Evolutionary conservation across 2,329 filamentous ascomycete genomes (phyloP).

Genomic region (Esteya vermicola): DNA sequence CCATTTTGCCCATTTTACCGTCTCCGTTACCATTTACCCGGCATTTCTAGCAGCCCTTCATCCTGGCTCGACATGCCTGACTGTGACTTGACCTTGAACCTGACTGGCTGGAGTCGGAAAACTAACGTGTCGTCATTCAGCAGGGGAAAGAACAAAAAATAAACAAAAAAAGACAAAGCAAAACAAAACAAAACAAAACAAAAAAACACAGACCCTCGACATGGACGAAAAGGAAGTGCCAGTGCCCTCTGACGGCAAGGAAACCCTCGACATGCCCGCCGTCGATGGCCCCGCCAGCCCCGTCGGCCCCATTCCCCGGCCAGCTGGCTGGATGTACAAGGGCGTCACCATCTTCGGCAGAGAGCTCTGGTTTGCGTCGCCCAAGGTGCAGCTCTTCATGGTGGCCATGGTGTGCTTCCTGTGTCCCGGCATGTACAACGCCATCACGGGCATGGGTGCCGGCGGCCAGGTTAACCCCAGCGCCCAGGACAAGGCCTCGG

Average conservation of each 20-base stretch:
- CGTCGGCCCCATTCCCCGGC: constrained; percentile 17
- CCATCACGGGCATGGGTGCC: constrained; percentile 13
- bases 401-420: constrained; percentile 51
- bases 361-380: constrained; percentile 58
- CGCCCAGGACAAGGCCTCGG: constrained; percentile 18
- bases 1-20: not conserved
- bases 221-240: too few relatives aligned
- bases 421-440: constrained; percentile 22
- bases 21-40: not conserved
- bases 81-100: too few relatives aligned
- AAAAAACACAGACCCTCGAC: too few relatives aligned
- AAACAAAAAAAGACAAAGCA: too few relatives aligned
- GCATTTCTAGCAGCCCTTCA: not conserved
- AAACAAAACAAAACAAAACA: too few relatives aligned
- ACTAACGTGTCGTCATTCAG: too few relatives aligned
- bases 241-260: constrained; percentile 8
- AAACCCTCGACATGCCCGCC: not conserved
- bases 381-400: constrained; percentile 56
- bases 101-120: too few relatives aligned
- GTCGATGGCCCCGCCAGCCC: not conserved
- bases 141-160: too few relatives aligned
- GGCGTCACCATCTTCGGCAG: constrained; percentile 37
- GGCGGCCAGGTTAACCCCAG: constrained; percentile 12
- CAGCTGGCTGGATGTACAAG: constrained; percentile 54
- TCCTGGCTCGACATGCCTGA: too few relatives aligned